Percentiles rank a stretch among this genome's conserved stretches.
These are phyloP conservation scores for Candida yuanshanica DNA, from an alignment of 805 yeast species.

Conservation along the genomic window DNA sequence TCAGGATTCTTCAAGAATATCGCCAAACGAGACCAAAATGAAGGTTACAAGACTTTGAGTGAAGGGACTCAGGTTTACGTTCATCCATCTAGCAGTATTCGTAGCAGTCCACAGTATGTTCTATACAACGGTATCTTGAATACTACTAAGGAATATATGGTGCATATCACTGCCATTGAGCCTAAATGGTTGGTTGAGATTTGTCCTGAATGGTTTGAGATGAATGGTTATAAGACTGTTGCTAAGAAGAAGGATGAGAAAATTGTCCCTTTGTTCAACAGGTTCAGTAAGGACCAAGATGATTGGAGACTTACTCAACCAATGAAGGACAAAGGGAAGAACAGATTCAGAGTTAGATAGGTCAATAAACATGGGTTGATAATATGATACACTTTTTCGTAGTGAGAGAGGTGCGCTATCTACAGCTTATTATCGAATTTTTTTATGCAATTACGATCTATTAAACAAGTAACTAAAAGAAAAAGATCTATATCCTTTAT, in stretches of 20 bases:
- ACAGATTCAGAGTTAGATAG: slow-evolving; percentile 5
- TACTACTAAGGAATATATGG: slow-evolving; percentile 89
- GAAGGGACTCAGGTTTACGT: slow-evolving; percentile 71
- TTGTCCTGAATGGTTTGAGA: slow-evolving; percentile 8
- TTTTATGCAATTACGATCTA: too few relatives aligned
- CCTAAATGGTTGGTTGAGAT: slow-evolving; percentile 59
- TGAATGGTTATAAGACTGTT: slow-evolving; percentile 10
- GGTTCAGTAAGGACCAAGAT: slow-evolving; percentile 6
- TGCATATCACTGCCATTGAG: slow-evolving; percentile 76
- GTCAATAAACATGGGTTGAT: too few relatives aligned
- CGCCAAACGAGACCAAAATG: slow-evolving; percentile 63
- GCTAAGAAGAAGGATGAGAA: slow-evolving; percentile 12
- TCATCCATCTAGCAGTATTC: slow-evolving; percentile 82
- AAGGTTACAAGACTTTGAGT: slow-evolving; percentile 65
- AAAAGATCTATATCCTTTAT: too few relatives aligned
- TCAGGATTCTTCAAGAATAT: slow-evolving; percentile 66
- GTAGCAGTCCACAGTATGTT: slow-evolving; percentile 67
- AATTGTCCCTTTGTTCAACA: slow-evolving; percentile 10
- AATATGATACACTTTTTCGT: too few relatives aligned
- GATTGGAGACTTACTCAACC: slow-evolving; percentile 10
- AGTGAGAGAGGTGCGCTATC: too few relatives aligned
- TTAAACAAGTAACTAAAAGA: too few relatives aligned
- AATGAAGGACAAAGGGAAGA: slow-evolving; percentile 4
- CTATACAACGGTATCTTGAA: slow-evolving; percentile 75
- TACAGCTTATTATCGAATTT: too few relatives aligned